These are phyloP conservation scores for Septoria petroselini DNA, from an alignment of 2,329 filamentous ascomycete genomes.

Conservation along the genomic window DNA sequence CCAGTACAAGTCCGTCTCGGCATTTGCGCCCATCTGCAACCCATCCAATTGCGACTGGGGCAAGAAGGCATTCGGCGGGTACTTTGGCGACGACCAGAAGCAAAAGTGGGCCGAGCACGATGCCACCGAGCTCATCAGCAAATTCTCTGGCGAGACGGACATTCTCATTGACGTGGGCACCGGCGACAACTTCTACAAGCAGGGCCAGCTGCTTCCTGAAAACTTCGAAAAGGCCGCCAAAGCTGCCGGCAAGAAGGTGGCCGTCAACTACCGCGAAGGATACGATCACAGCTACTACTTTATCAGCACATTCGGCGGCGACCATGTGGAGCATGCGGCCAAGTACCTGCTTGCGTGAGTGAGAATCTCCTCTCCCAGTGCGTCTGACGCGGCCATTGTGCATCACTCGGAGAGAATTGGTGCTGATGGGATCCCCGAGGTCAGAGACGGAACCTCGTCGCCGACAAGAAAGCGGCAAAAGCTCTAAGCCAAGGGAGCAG, in stretches of 20 bases:
- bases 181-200: conserved; percentile 94
- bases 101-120: conserved; percentile 85
- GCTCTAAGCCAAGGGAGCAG: conserved; percentile 9
- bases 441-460: conserved; percentile 9
- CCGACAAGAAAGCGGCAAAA: conserved; percentile 14
- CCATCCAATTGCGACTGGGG: conserved; percentile 77
- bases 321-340: conserved; percentile 88
- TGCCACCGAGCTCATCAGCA: conserved; percentile 81
- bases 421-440: conserved; percentile 18
- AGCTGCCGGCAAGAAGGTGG: conserved; percentile 69
- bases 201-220: conserved; percentile 87
- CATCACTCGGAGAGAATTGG: conserved; percentile 1
- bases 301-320: conserved; percentile 83
- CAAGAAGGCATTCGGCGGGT: conserved; percentile 88
- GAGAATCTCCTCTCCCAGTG: conserved; percentile 5
- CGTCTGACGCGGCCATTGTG: not conserved
- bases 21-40: conserved; percentile 29
- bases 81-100: conserved; percentile 72
- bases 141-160: conserved; percentile 69
- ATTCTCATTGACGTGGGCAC: conserved; percentile 90
- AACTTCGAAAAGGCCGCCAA: conserved; percentile 80
- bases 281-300: conserved; percentile 99
- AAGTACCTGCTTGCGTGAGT: conserved; percentile 61
- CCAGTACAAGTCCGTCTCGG: conserved; percentile 58
- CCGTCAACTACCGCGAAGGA: conserved; percentile 78